These are phyloP conservation scores for Melanogaster broomeanus DNA, from an alignment of 768 basidiomycete species.

Conservation along the genomic window DNA sequence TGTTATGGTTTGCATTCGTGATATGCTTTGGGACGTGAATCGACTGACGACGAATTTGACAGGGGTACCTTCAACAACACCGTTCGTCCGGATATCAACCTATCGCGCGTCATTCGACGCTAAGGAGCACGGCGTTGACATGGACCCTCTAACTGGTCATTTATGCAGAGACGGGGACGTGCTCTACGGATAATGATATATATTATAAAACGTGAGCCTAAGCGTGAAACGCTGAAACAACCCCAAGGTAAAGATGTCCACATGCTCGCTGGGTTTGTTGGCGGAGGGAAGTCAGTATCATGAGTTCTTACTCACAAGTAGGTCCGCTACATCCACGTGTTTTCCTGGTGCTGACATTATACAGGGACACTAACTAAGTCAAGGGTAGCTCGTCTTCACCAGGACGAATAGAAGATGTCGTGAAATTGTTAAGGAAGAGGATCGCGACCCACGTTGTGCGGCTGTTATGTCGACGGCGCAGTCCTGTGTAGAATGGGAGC, in stretches of 20 bases:
- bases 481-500: constrained; percentile 40
- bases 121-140: constrained; percentile 19
- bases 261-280: constrained; percentile 16
- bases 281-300: constrained; percentile 14
- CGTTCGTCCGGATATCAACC: constrained; percentile 28
- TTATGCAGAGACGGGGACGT: constrained; percentile 18
- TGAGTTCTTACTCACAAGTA: constrained; percentile 25
- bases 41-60: not conserved
- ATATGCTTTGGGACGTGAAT: not conserved
- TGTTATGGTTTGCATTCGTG: constrained; percentile 16
- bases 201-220: not conserved
- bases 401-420: constrained; percentile 23
- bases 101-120: constrained; percentile 31
- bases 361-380: constrained; percentile 21
- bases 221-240: not conserved
- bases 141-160: constrained; percentile 23
- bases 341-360: constrained; percentile 1
- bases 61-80: constrained; percentile 28
- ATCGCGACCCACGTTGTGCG: constrained; percentile 26
- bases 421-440: constrained; percentile 21
- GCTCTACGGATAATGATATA: constrained; percentile 16
- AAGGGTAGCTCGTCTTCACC: constrained; percentile 20
- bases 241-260: constrained; percentile 20
- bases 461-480: constrained; percentile 24
- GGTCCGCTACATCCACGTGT: not conserved